Conservation (phyloP, 805 yeast genomes). For the Ogataea zsoltii region DNA sequence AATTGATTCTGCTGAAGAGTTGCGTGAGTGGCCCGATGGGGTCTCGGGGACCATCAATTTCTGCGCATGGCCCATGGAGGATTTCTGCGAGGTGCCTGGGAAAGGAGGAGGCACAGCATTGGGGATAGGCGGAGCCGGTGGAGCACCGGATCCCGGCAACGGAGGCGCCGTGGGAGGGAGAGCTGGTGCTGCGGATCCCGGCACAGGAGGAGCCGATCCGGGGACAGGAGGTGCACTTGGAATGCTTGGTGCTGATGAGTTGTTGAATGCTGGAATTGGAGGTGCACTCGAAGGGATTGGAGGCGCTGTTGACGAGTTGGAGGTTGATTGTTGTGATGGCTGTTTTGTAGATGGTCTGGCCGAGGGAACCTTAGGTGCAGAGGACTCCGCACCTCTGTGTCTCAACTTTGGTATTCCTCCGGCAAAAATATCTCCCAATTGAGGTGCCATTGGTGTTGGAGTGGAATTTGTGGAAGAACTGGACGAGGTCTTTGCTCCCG, state of each 20-base stretch:
- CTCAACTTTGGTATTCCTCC: constrained; percentile 78
- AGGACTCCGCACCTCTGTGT: constrained; percentile 37
- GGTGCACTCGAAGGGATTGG: constrained; percentile 17
- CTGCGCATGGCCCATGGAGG: neutral
- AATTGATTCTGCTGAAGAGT: constrained; percentile 13
- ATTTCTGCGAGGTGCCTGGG: neutral
- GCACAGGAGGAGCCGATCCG: constrained; percentile 27
- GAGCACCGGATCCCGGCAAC: constrained; percentile 18
- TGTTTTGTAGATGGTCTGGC: constrained; percentile 12
- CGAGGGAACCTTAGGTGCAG: constrained; percentile 15
- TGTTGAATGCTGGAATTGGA: neutral
- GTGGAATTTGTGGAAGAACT: constrained; percentile 20
- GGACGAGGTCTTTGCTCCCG: constrained; percentile 12
- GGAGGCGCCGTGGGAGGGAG: constrained; percentile 24
- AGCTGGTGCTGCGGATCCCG: constrained; percentile 1
- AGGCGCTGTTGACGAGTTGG: constrained; percentile 19
- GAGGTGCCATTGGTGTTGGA: constrained; percentile 42
- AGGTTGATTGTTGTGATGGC: constrained; percentile 1
- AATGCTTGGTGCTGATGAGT: neutral
- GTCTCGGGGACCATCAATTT: constrained; percentile 7
- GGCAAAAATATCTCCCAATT: constrained; percentile 69
- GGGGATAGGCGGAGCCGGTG: constrained; percentile 16
- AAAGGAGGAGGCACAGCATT: constrained; percentile 10
- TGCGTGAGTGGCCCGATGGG: constrained; percentile 11
- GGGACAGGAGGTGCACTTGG: constrained; percentile 14